phyloP scores from a whole-genome alignment of 306 rosid genomes.

The Lathyrus oleraceus region DNA sequence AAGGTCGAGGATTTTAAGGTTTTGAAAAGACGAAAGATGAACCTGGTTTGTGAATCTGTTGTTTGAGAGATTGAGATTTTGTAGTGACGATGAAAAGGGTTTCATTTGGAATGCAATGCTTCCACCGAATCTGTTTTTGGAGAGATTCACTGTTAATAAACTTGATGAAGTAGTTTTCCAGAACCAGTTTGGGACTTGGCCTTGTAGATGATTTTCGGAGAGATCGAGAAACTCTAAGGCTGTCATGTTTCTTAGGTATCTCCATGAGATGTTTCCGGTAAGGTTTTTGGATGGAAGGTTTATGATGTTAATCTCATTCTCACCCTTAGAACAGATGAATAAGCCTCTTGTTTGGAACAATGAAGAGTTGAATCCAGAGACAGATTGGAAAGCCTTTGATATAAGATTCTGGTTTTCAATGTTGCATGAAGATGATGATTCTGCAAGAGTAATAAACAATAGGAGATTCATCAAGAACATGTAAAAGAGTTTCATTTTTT shows the following conservation, averaged over 20 bases:
- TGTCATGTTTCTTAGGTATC: slow-evolving; percentile 57
- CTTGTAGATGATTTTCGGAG: slow-evolving; percentile 65
- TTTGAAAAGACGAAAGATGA: slow-evolving; percentile 55
- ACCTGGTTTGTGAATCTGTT: slow-evolving; percentile 73
- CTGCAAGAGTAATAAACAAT: slow-evolving; percentile 34
- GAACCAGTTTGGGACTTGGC: slow-evolving; percentile 67
- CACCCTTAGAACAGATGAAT: slow-evolving; percentile 52
- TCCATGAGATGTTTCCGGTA: slow-evolving; percentile 72
- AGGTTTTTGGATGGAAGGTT: slow-evolving; percentile 58
- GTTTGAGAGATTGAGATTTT: slow-evolving; percentile 65
- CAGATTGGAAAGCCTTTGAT: slow-evolving; percentile 61
- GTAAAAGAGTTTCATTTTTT: slow-evolving; percentile 37
- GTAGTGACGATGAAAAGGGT: slow-evolving; percentile 50
- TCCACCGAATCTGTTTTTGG: slow-evolving; percentile 73
- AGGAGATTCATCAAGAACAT: slow-evolving; percentile 45
- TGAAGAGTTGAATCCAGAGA: slow-evolving; percentile 59
- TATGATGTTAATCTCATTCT: slow-evolving; percentile 35
- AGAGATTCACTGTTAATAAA: slow-evolving; percentile 53
- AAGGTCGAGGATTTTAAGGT: slow-evolving; percentile 61
- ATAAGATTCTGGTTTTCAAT: slow-evolving; percentile 47
- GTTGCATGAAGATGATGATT: slow-evolving; percentile 53
- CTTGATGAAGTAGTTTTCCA: slow-evolving; percentile 49
- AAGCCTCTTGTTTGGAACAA: slow-evolving; percentile 38
- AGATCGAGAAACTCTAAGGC: slow-evolving; percentile 59
- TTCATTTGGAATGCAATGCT: slow-evolving; percentile 48